Evolutionary conservation across 2,329 filamentous ascomycete species (phyloP), one percentile per base, ranked within the genome.

Genomic region (Orbilia javanica): DNA sequence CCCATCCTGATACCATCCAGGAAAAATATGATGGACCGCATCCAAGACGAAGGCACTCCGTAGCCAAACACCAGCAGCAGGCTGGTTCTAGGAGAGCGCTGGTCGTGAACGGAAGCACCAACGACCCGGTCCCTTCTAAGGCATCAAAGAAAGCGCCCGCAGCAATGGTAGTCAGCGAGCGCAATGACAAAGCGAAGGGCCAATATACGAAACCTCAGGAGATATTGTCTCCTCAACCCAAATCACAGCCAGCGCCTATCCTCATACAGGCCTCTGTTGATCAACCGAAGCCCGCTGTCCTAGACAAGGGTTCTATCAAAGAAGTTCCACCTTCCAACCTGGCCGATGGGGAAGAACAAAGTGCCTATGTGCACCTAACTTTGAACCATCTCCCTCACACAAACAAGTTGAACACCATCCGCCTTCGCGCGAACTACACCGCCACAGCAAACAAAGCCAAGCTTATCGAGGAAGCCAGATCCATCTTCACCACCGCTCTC

Each of bases 41-140:
- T 6, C 31, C 39, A n/a, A 63, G 29, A 27, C 36, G 55, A 18
- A 46, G 44, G 8, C 44, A 64, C 7, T 22, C 64, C 15, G 55
- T 6, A 34, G 13, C 15, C 25, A 66, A 69, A 11, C 22, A 22
- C 13, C 46, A 25, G 5, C 34, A 77, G 7, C 34, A 71, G 7
- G 63, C 27, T 7, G 18, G 18, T 8, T 1, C 1, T 11, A 29
- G 29, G 4, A 70, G 52, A 42, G 53, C 66, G 18, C 25, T 77
- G n/a, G 42, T 77, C 11, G 73, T 77, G 15, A 77, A 77, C 52
- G 73, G 73, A n/a, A 77, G 66, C 57, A 77, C 60, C 4, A 77
- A 77, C 20, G 50, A 70, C n/a, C 48, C 57, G 6, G 31, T 53
- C n/a, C 48, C 57, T 18, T 13, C 44, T 4, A 70, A 46, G 55